Conservation (phyloP, 148 eudicot genomes). For the Camellia japonica region DNA sequence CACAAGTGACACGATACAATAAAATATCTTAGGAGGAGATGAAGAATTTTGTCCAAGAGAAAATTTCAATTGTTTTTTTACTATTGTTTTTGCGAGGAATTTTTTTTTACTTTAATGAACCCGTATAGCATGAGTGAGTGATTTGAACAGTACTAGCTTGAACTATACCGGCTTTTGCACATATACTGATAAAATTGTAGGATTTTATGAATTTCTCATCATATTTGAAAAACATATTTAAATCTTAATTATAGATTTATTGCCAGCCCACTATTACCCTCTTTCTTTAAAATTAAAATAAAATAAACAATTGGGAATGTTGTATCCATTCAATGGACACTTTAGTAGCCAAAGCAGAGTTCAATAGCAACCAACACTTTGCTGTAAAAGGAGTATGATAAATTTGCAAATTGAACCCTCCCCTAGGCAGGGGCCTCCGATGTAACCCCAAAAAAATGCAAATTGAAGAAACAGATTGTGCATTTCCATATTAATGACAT, state of each 20-base stretch:
- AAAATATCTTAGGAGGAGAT: background rate
- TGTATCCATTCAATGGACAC: background rate
- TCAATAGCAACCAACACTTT: background rate
- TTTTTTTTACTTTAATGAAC: background rate
- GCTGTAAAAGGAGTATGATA: background rate
- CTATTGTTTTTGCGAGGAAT: background rate
- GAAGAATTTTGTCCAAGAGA: background rate
- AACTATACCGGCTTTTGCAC: background rate
- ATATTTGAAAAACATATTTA: background rate
- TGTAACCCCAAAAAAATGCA: background rate
- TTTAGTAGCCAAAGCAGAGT: background rate
- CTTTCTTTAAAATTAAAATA: background rate
- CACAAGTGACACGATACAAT: background rate
- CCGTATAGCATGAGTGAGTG: background rate
- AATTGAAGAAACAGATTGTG: background rate
- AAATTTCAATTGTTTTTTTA: background rate
- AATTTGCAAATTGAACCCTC: too few species aligned
- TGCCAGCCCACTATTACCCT: background rate
- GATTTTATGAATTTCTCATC: constrained; percentile 1
- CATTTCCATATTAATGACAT: background rate
- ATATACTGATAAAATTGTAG: background rate
- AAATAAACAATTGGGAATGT: background rate
- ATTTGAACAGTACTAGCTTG: background rate
- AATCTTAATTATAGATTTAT: background rate
- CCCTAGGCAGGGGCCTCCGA: too few species aligned